Base-by-base conservation (phyloP, 257 asterid species). In the Eucommia ulmoides region DNA sequence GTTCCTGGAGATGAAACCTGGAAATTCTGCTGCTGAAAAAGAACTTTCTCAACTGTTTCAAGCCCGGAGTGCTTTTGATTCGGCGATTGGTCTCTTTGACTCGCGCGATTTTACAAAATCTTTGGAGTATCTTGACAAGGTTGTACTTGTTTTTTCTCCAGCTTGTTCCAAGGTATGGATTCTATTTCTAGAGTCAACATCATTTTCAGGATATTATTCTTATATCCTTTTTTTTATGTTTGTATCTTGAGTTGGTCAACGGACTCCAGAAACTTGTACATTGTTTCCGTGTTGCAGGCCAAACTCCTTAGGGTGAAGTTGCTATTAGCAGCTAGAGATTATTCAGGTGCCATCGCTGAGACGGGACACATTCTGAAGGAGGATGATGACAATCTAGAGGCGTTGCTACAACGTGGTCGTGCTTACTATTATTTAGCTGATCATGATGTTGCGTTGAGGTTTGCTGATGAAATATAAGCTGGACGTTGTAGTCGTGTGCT, bases 341-440 rank as follows among this genome's bases (percentile, higher is more conserved):
- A 79, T 75, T 79, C 97, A 1, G 70, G 73, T 50, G 94, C 83
- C 65, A 88, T 88, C 62, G 68, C 94, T 18, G 89, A 84, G 70
- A 2, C 95, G 2, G 97, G 97, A 45, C 81, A 56, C 70, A 75
- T 88, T 49, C 95, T 88, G 54, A 88, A 81, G 71, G 97, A 88
- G 63, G 84, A 81, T 17, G 97, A 88, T 53, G 73, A 77, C 63
- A 77, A 84, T 66, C 65, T 88, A 33, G 93, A 84, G 23, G 97
- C 94, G 24, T 75, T 88, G 73, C 78, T 88, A 25, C 74, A 84
- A 57, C 94, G 95, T 52, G 97, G 97, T 12, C 89, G 93, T 63
- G 94, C 95, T 44, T 88, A 88, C 68, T 84, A 81, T 68, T 88
- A 88, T 70, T 73, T 88, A 48, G 97, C 88, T 21, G 97, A 88